Conservation (phyloP, 2,329 filamentous ascomycete genomes). For the Amphichorda felina region DNA sequence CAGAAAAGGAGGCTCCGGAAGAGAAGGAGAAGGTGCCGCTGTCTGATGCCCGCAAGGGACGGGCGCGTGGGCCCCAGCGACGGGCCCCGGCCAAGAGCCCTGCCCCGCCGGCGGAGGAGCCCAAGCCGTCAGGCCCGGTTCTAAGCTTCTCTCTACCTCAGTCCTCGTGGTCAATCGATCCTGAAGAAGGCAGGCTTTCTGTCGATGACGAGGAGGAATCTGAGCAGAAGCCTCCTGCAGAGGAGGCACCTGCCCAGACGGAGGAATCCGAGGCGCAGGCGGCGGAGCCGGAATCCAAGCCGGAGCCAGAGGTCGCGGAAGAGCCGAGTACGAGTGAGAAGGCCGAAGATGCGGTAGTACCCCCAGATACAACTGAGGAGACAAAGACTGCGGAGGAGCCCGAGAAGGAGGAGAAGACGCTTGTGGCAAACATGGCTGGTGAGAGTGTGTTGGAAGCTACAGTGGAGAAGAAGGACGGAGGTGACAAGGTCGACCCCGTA, state of each 20-base stretch:
- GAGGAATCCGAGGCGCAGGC: not conserved
- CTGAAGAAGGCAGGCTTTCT: constrained; percentile 31
- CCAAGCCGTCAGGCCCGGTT: constrained; percentile 16
- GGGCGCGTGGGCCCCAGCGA: constrained; percentile 77
- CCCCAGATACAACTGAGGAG: constrained; percentile 1
- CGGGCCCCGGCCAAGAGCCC: constrained; percentile 46
- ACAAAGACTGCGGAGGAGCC: constrained; percentile 4
- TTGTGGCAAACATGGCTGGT: constrained; percentile 28
- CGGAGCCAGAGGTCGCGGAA: not conserved
- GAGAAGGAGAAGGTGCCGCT: constrained; percentile 61
- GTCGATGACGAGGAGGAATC: constrained; percentile 9
- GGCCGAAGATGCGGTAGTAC: not conserved
- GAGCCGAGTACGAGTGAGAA: not conserved
- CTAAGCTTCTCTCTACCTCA: constrained; percentile 34
- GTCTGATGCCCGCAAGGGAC: constrained; percentile 76
- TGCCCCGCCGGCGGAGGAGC: constrained; percentile 18
- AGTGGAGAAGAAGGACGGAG: constrained; percentile 21
- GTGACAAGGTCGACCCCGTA: constrained; percentile 19
- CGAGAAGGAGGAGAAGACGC: constrained; percentile 17
- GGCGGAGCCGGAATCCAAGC: not conserved
- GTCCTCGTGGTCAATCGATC: constrained; percentile 40
- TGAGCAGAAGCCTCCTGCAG: not conserved
- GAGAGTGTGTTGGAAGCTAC: constrained; percentile 28
- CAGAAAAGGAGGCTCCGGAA: constrained; percentile 40
- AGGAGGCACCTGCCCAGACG: not conserved